These are phyloP conservation scores for Fonsecaea erecta DNA, from an alignment of 2,329 filamentous ascomycete species.

Conservation along the genomic window DNA sequence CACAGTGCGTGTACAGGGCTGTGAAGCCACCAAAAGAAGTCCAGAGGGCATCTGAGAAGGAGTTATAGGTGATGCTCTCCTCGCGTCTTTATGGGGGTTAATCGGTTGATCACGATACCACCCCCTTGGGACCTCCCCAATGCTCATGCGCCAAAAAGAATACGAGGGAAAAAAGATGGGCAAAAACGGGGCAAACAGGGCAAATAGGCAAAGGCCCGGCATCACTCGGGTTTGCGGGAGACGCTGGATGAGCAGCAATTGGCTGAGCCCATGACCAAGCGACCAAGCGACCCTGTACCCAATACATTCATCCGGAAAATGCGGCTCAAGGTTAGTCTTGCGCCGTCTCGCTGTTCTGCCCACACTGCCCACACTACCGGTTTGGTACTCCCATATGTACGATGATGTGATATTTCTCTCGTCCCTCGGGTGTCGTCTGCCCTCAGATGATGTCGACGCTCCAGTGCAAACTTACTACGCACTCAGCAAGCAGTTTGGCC, in stretches of 20 bases:
- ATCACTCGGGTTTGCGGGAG: not conserved
- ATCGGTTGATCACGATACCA: conserved; percentile 1
- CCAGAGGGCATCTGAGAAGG: not conserved
- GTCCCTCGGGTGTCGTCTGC: not conserved
- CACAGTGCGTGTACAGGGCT: not conserved
- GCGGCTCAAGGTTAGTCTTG: not conserved
- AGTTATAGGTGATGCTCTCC: not conserved
- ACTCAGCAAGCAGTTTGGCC: not conserved
- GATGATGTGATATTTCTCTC: conserved; percentile 1
- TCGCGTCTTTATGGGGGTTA: not conserved
- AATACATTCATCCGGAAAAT: conserved; percentile 1
- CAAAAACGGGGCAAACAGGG: not conserved
- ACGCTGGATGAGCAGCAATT: not conserved
- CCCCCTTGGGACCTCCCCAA: not conserved
- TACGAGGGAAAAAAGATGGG: not conserved
- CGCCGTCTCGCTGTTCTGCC: not conserved
- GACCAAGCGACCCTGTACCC: not conserved
- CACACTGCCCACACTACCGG: not conserved
- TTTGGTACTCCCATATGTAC: not conserved
- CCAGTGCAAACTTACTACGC: not conserved
- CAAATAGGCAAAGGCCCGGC: not conserved
- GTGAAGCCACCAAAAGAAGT: not conserved
- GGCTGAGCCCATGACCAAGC: not conserved
- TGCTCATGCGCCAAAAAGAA: conserved; percentile 3
- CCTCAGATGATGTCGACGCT: not conserved